Evolutionary conservation across 2,329 filamentous ascomycete genomes (phyloP).

Genomic region (Phoma sp.): DNA sequence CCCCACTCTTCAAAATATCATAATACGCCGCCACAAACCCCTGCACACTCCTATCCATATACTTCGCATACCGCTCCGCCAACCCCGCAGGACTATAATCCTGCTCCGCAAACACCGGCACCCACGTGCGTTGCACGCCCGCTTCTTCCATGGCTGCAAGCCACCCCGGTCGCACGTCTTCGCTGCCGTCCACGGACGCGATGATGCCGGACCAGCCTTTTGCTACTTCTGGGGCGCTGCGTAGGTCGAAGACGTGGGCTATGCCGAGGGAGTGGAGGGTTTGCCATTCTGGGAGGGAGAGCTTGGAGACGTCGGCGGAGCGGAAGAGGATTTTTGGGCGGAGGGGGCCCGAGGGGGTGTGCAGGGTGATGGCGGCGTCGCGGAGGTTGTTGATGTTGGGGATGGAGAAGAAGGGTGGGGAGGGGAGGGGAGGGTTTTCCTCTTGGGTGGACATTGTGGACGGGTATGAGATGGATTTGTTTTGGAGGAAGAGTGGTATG

Average conservation of each 20-base stretch:
- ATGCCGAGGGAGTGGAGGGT: constrained; percentile 61
- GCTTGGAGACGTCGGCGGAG: constrained; percentile 67
- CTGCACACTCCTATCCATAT: constrained; percentile 62
- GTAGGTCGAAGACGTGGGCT: constrained; percentile 71
- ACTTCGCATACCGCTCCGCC: constrained; percentile 67
- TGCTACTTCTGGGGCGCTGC: constrained; percentile 67
- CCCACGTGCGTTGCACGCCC: constrained; percentile 62
- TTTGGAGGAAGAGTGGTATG: too few species aligned
- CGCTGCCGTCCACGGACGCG: constrained; percentile 41
- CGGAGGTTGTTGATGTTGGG: constrained; percentile 47
- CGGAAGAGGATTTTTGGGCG: constrained; percentile 68
- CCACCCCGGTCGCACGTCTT: constrained; percentile 43
- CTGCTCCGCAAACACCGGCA: constrained; percentile 68
- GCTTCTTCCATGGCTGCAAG: constrained; percentile 39
- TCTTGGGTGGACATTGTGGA: too few species aligned
- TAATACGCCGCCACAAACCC: constrained; percentile 71
- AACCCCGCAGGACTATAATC: constrained; percentile 70
- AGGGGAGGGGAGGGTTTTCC: constrained; percentile 5
- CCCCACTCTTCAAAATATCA: constrained; percentile 65
- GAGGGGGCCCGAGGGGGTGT: constrained; percentile 50
- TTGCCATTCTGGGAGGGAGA: constrained; percentile 30
- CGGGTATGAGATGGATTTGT: too few species aligned
- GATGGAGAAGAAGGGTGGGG: constrained; percentile 45
- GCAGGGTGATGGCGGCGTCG: constrained; percentile 38
- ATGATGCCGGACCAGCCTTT: constrained; percentile 37